Percentiles rank a stretch among this genome's conserved stretches.
Conservation (phyloP, 306 rosid genomes). For the Trichosanthes truncata region DNA sequence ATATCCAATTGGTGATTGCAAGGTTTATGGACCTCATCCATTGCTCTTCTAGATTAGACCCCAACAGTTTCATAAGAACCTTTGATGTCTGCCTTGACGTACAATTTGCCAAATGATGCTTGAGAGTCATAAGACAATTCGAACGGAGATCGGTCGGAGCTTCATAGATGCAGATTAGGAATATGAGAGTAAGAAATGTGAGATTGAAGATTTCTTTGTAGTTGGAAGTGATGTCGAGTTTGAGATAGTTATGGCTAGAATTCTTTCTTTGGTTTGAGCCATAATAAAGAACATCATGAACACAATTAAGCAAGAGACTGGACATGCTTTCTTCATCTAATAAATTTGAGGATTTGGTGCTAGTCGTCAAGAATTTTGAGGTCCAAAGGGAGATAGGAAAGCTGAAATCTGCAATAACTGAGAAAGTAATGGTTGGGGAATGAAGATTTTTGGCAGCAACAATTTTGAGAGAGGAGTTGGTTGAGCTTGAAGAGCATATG, state of each 20-base stretch:
- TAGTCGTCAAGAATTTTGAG: conserved; percentile 47
- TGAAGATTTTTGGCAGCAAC: conserved; percentile 42
- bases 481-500: conserved; percentile 39
- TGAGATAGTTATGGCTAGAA: conserved; percentile 37
- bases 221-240: conserved; percentile 28
- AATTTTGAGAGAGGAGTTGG: conserved; percentile 67
- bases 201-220: conserved; percentile 50
- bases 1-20: conserved; percentile 71
- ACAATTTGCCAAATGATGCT: conserved; percentile 29
- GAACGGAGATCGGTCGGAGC: conserved; percentile 58
- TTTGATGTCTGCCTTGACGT: conserved; percentile 39
- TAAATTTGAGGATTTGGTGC: conserved; percentile 12
- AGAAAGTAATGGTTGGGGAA: conserved; percentile 28
- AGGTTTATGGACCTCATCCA: conserved; percentile 95
- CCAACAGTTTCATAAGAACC: conserved; percentile 54
- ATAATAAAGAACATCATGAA: conserved; percentile 58
- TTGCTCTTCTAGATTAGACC: conserved; percentile 66
- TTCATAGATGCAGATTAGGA: conserved; percentile 78
- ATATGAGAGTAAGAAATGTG: conserved; percentile 51
- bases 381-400: conserved; percentile 74
- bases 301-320: conserved; percentile 45
- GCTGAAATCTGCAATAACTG: conserved; percentile 51
- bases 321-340: conserved; percentile 34
- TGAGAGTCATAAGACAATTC: conserved; percentile 40
- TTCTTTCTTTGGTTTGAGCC: conserved; percentile 42